Evolutionary conservation across 1,284 basidiomycete species (phyloP), one percentile per base, ranked within the genome.

Genomic region (Phylloboletellus chloephorus): DNA sequence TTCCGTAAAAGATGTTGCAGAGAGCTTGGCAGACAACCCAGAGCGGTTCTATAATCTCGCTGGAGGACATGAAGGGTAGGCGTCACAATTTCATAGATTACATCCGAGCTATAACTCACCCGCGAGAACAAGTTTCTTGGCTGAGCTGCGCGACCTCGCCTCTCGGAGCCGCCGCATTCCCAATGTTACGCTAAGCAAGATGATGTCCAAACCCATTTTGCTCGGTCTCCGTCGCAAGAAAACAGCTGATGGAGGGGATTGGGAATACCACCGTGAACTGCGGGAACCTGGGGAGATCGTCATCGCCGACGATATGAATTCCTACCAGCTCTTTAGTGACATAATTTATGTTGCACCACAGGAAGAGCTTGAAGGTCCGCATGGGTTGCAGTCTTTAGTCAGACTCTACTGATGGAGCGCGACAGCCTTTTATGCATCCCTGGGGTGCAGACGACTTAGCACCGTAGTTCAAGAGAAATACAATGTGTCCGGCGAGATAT

Each of bases 381-480:
- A 4, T 20, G 3, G 2, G 2, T 43, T n/a, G 16, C 23, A 5
- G 10, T 13, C 5, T 24, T n/a, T 24, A 10, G 32, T 10, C 15
- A 4, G 17, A 19, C 5, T 19, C 11, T 16, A 11, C 37, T 22
- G 26, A 35, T 22, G 4, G 29, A 9, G 16, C 7, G 23, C 15
- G 8, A 7, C 47, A 85, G 82, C 61, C 10, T 82, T 88, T 53
- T 88, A 88, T 56, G 41, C 63, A 1, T 63, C 65, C 16, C 64
- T 88, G 12, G 85, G 85, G 5, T 86, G 87, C 5, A 76, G 72
- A 19, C 70, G 76, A 2, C 68, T 98, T 17, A 85, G 81, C 44
- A 64, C 68, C 4, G 66, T 91, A 16, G 76, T 96, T 25, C 73
- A 75, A 44, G 87, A 91, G 53, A 78, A 84, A 33, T 84, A 87